Evolutionary conservation across 371 early-diverging fungal genomes (phyloP).

Genomic region (Mortierella sp.): DNA sequence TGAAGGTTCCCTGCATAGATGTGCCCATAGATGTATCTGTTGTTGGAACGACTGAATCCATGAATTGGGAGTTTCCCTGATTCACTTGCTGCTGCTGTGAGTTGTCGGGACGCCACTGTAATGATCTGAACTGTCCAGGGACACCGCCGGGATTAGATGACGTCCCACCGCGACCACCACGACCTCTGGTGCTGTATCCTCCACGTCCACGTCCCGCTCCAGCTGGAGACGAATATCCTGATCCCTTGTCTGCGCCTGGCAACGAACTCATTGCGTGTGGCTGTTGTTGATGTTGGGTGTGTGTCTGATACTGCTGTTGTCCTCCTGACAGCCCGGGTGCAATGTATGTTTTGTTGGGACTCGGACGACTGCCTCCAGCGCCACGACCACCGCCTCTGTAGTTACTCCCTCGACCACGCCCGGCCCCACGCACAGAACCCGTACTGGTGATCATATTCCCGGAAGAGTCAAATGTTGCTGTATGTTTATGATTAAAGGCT

Average conservation of each 20-base stretch:
- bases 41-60: conserved; percentile 1
- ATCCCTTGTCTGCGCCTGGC: not conserved
- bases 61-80: not conserved
- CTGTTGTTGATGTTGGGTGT: conserved; percentile 5
- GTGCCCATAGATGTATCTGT: conserved; percentile 1
- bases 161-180: conserved; percentile 24
- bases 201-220: conserved; percentile 26
- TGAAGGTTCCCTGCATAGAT: not conserved
- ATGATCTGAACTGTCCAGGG: conserved; percentile 30
- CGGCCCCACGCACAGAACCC: conserved; percentile 12
- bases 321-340: conserved; percentile 20
- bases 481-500: not conserved
- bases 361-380: conserved; percentile 12
- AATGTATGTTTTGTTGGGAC: conserved; percentile 31
- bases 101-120: conserved; percentile 32
- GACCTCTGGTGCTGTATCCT: conserved; percentile 6
- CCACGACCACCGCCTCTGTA: conserved; percentile 19
- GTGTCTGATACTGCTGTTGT: conserved; percentile 8
- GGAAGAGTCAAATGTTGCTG: conserved; percentile 3
- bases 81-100: conserved; percentile 6
- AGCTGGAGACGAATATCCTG: conserved; percentile 10
- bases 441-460: not conserved
- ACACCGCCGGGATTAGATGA: conserved; percentile 1
- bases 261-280: not conserved
- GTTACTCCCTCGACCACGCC: conserved; percentile 22